Percentiles rank a stretch among this genome's conserved stretches.
phyloP scores from a whole-genome alignment of 495 filamentous ascomycete genomes.

The Talaromyces nanjingensis region DNA sequence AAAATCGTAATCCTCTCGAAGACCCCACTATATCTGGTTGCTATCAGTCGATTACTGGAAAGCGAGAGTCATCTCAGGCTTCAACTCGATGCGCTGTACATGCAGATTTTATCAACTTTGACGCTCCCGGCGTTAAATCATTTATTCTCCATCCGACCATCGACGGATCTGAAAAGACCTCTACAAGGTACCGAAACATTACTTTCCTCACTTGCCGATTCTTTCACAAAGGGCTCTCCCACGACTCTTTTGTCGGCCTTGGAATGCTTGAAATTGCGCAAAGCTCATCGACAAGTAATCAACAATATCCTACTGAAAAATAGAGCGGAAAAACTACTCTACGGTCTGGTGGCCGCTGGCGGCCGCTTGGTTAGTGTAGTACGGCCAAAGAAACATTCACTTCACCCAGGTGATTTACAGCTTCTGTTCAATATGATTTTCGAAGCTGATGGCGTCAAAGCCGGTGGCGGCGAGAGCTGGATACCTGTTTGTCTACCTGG shows the following conservation, averaged over 20 bases:
- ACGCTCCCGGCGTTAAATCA: slow-evolving; percentile 84
- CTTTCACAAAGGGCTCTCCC: slow-evolving; percentile 87
- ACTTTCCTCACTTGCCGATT: slow-evolving; percentile 85
- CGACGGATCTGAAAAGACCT: slow-evolving; percentile 86
- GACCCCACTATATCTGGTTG: slow-evolving; percentile 86
- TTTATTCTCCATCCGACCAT: slow-evolving; percentile 84
- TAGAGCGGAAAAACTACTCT: slow-evolving; percentile 69
- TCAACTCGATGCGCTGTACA: slow-evolving; percentile 92
- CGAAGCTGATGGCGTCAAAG: slow-evolving; percentile 80
- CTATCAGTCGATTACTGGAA: slow-evolving; percentile 85
- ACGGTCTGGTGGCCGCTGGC: slow-evolving; percentile 91
- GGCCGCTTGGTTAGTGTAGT: slow-evolving; percentile 91
- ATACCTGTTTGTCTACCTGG: slow-evolving; percentile 93
- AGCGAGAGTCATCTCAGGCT: slow-evolving; percentile 77
- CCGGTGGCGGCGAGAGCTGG: slow-evolving; percentile 93
- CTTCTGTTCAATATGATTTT: slow-evolving; percentile 99
- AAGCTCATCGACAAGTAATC: slow-evolving; percentile 76
- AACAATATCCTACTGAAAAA: slow-evolving; percentile 79
- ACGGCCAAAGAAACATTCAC: slow-evolving; percentile 85
- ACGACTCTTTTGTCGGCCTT: slow-evolving; percentile 82
- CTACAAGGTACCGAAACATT: slow-evolving; percentile 88
- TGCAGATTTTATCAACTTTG: slow-evolving; percentile 93
- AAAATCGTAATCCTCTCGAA: slow-evolving; percentile 79
- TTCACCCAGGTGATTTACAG: slow-evolving; percentile 93
- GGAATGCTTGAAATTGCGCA: slow-evolving; percentile 83